A percentile compares a stretch with the other conserved stretches of the same genome.
phyloP scores from a whole-genome alignment of 805 yeast genomes.

The Saccharomycopsis synnaedendra region DNA sequence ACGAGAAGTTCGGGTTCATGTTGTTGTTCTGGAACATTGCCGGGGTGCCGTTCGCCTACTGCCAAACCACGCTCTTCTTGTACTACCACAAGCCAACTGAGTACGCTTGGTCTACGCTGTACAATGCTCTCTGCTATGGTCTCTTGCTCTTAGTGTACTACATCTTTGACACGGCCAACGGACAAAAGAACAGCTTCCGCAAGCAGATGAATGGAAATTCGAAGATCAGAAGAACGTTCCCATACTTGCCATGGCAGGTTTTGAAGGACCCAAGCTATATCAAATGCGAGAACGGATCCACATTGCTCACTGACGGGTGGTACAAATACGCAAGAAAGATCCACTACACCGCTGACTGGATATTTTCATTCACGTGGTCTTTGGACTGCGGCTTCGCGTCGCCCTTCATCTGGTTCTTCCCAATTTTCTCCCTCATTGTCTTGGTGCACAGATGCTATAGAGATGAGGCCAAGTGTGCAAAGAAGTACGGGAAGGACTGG shows the following conservation, averaged over 20 bases:
- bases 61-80: constrained; percentile 82
- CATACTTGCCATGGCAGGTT: constrained; percentile 78
- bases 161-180: constrained; percentile 90
- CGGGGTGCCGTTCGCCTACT: constrained; percentile 97
- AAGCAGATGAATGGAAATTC: constrained; percentile 72
- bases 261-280: constrained; percentile 78
- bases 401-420: constrained; percentile 94
- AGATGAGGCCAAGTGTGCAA: constrained; percentile 74
- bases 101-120: constrained; percentile 59
- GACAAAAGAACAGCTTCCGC: constrained; percentile 91
- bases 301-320: constrained; percentile 90
- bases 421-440: constrained; percentile 78
- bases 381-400: constrained; percentile 79
- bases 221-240: constrained; percentile 75
- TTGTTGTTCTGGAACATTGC: constrained; percentile 97
- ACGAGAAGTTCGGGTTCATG: constrained; percentile 99
- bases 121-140: constrained; percentile 45
- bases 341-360: constrained; percentile 91
- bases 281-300: constrained; percentile 74
- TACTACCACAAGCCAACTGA: constrained; percentile 76
- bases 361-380: constrained; percentile 86
- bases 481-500: constrained; percentile 94
- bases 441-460: constrained; percentile 82
- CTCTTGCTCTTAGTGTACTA: constrained; percentile 64
- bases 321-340: constrained; percentile 84